These are phyloP conservation scores for Cercophora newfieldiana DNA, from an alignment of 495 filamentous ascomycete species.

Conservation along the genomic window DNA sequence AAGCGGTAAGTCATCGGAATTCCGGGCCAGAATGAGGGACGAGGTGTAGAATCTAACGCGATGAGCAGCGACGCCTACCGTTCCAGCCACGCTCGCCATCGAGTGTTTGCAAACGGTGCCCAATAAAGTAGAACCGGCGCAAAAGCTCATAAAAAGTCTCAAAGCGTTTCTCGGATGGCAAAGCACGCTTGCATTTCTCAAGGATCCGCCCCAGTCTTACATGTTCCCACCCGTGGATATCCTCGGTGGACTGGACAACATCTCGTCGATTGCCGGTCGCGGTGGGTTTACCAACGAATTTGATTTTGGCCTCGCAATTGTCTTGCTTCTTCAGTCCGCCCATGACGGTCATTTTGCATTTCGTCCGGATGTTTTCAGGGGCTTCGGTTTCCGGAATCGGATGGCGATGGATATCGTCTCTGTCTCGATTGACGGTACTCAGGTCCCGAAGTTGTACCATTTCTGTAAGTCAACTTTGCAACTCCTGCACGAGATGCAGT, in stretches of 20 bases:
- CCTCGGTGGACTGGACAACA: slow-evolving; percentile 38
- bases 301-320: slow-evolving; percentile 51
- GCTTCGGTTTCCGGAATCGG: slow-evolving; percentile 29
- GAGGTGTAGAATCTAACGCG: background rate
- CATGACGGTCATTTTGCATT: slow-evolving; percentile 52
- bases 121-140: slow-evolving; percentile 30
- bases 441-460: slow-evolving; percentile 35
- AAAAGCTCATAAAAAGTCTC: slow-evolving; percentile 36
- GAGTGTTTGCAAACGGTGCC: slow-evolving; percentile 36
- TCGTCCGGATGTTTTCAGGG: slow-evolving; percentile 31
- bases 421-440: slow-evolving; percentile 33
- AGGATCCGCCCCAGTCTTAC: slow-evolving; percentile 44
- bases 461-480: slow-evolving; percentile 21
- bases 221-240: slow-evolving; percentile 42
- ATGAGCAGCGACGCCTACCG: slow-evolving; percentile 23
- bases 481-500: background rate
- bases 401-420: slow-evolving; percentile 31
- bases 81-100: slow-evolving; percentile 31
- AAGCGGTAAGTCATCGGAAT: slow-evolving; percentile 16
- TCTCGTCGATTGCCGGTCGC: slow-evolving; percentile 27
- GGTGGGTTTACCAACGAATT: slow-evolving; percentile 49
- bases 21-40: background rate
- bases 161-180: slow-evolving; percentile 40
- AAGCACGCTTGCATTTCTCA: slow-evolving; percentile 45
- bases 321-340: slow-evolving; percentile 41